Percentiles rank a stretch among this genome's conserved stretches.
These are phyloP conservation scores for Quercus phellos DNA, from an alignment of 331 rosid genomes.

Conservation along the genomic window DNA sequence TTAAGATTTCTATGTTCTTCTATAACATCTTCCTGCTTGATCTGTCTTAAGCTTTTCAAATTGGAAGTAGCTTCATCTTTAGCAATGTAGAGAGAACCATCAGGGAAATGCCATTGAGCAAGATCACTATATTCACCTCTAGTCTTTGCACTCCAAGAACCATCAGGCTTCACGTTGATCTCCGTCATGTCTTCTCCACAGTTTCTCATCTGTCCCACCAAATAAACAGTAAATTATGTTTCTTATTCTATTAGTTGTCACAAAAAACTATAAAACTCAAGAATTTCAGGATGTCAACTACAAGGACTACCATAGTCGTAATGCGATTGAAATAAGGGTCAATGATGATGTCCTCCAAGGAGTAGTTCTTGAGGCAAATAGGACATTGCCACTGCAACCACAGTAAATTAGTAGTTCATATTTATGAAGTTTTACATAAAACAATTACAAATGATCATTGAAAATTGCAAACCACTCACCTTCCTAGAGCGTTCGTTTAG, in stretches of 20 bases:
- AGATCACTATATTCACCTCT: slow-evolving; percentile 68
- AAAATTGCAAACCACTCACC: slow-evolving; percentile 39
- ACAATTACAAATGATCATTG: slow-evolving; percentile 7
- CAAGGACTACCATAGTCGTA: slow-evolving; percentile 56
- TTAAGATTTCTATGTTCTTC: slow-evolving; percentile 61
- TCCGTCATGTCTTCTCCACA: slow-evolving; percentile 91
- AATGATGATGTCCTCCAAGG: slow-evolving; percentile 74
- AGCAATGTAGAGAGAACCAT: slow-evolving; percentile 43
- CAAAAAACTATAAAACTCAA: neutral
- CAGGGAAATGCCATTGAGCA: slow-evolving; percentile 77
- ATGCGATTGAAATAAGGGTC: slow-evolving; percentile 95
- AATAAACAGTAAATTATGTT: slow-evolving; percentile 10
- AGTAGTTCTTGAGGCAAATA: slow-evolving; percentile 79
- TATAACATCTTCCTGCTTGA: slow-evolving; percentile 74
- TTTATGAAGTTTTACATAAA: slow-evolving; percentile 18
- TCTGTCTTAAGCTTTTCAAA: slow-evolving; percentile 48
- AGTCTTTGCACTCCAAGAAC: slow-evolving; percentile 88
- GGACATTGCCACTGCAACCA: slow-evolving; percentile 99
- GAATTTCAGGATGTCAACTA: slow-evolving; percentile 3
- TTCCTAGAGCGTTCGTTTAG: slow-evolving; percentile 91
- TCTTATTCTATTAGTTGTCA: neutral
- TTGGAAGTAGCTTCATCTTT: slow-evolving; percentile 40
- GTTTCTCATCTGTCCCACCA: slow-evolving; percentile 60
- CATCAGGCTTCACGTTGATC: slow-evolving; percentile 92
- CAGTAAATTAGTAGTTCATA: slow-evolving; percentile 12